Evolutionary conservation across 257 asterid species (phyloP).

Genomic region (Gardenia jasminoides): DNA sequence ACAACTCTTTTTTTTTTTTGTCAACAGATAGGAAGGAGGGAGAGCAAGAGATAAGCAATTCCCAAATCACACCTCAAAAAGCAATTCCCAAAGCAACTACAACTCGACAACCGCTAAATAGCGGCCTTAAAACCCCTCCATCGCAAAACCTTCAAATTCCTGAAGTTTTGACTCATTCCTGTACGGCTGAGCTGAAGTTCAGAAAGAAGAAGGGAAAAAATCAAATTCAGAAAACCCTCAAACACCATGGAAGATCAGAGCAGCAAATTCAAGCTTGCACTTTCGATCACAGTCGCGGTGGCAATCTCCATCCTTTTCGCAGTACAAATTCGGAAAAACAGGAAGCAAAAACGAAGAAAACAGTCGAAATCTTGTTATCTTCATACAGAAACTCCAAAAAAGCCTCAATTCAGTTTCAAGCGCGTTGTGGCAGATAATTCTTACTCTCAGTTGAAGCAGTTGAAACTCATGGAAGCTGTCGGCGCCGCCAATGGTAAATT

Average conservation of each 20-base stretch:
- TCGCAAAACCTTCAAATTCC: background rate
- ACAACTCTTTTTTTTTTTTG: background rate
- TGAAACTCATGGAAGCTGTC: constrained; percentile 26
- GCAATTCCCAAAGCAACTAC: too few relatives aligned
- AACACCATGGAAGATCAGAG: constrained; percentile 36
- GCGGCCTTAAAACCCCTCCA: constrained; percentile 6
- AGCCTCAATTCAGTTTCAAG: constrained; percentile 69
- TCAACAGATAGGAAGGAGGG: too few relatives aligned
- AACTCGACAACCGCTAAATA: too few relatives aligned
- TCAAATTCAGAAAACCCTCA: constrained; percentile 1
- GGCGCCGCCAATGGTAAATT: constrained; percentile 38
- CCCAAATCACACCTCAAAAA: too few relatives aligned
- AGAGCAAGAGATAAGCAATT: too few relatives aligned
- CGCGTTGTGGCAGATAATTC: constrained; percentile 80
- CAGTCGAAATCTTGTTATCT: constrained; percentile 51
- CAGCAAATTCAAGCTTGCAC: constrained; percentile 35
- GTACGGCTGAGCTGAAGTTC: too few relatives aligned
- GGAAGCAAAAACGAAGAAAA: constrained; percentile 19
- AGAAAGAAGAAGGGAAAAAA: too few relatives aligned
- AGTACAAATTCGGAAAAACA: constrained; percentile 25
- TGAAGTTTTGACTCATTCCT: background rate
- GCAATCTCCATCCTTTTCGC: constrained; percentile 53
- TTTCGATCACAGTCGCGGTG: constrained; percentile 45
- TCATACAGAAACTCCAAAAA: constrained; percentile 37
- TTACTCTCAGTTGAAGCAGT: constrained; percentile 76